Evolutionary conservation across 164 flowering plant species (phyloP), one percentile per base, ranked within the genome.

Genomic region (Echeveria elegans): DNA sequence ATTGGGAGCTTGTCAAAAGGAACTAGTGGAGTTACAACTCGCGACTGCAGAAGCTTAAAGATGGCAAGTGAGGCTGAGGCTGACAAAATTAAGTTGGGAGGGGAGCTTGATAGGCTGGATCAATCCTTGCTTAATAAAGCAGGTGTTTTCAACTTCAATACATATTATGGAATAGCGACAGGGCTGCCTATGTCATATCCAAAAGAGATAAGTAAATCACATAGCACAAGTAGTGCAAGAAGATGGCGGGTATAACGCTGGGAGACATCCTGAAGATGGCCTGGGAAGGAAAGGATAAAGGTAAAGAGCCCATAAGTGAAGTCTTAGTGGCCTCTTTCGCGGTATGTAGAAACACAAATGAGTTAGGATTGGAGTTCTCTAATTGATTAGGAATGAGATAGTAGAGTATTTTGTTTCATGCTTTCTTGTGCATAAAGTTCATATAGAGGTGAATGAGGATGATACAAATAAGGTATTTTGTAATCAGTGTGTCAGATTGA

Each of bases 51-150:
- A 82, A 36, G 94, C 96, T 41, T 82, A 66, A 86, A 80, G 79
- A 84, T 74, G 75, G 97, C 95, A 26, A 88, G 86, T 70, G 88
- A 81, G 89, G 91, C 97, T 6, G 91, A 86, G 73, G 88, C 92
- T 24, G 98, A 95, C 38, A 91, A 84, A 70, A 82, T 64, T 64
- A 96, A 90, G 12, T 87, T 80, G 52, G 81, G 77, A 40, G 79
- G 76, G 66, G 83, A 80, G 69, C 95, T 94, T 0, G 73, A 82
- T 66, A 80, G 83, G 73, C 84, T 94, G 96, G 79, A 88, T 12
- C 50, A 45, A 45, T 45, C n/a, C 21, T 45, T 45, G 50, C 50
- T 14, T 45, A 45, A 15, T 16, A 45, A 45, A n/a, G n/a, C 50
- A 45, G 50, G 50, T 45, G 50, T 45, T 45, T 16, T n/a, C 19